Evolutionary conservation across 2,329 filamentous ascomycete genomes (phyloP).

Genomic region (Ascochyta viciae-villosae): DNA sequence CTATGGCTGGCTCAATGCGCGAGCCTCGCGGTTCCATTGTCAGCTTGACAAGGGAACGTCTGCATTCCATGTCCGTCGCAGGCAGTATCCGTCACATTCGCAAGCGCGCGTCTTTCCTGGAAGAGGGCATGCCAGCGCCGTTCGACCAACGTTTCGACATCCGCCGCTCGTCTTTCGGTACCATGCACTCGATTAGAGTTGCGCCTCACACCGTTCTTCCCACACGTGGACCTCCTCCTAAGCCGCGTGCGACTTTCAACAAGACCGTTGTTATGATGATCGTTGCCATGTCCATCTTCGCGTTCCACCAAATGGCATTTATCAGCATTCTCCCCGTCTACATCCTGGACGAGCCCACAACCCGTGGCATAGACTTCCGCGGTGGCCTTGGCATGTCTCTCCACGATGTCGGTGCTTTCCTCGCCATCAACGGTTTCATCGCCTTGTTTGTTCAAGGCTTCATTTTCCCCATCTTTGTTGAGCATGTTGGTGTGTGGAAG

Average conservation of each 20-base stretch:
- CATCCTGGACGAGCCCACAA: conserved; percentile 73
- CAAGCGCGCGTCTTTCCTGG: conserved; percentile 46
- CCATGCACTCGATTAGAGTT: conserved; percentile 46
- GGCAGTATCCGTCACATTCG: conserved; percentile 43
- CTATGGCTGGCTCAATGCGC: conserved; percentile 34
- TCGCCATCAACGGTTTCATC: conserved; percentile 73
- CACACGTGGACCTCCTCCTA: conserved; percentile 21
- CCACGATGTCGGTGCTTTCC: conserved; percentile 70
- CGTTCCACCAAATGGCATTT: conserved; percentile 89
- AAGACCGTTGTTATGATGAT: conserved; percentile 76
- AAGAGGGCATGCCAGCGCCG: conserved; percentile 45
- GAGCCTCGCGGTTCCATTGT: conserved; percentile 34
- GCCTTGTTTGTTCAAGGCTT: conserved; percentile 77
- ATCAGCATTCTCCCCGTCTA: conserved; percentile 92
- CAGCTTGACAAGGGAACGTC: conserved; percentile 32
- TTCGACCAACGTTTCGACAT: conserved; percentile 46
- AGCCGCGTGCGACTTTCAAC: conserved; percentile 58
- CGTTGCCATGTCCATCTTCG: conserved; percentile 84
- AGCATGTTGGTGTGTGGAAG: conserved; percentile 70
- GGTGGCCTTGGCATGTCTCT: conserved; percentile 72
- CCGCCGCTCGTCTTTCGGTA: conserved; percentile 46
- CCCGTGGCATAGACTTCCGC: conserved; percentile 48
- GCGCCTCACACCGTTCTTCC: conserved; percentile 36
- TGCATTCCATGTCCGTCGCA: conserved; percentile 39
- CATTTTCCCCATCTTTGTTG: conserved; percentile 71